These are phyloP conservation scores for Epithemia pelagica DNA, from an alignment of 108 stramenopile species.

Conservation along the genomic window DNA sequence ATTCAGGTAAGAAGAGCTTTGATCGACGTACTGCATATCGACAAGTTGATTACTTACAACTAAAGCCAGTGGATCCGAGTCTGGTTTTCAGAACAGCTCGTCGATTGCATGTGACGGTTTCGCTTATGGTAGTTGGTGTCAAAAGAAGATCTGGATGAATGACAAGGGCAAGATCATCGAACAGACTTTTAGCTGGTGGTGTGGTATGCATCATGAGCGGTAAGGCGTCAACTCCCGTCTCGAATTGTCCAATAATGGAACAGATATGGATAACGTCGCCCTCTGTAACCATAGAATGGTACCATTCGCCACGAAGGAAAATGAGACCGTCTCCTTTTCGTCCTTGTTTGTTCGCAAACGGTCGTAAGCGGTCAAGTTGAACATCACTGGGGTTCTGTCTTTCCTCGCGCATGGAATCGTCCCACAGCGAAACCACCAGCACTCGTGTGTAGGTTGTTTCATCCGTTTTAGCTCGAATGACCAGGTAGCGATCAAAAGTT, in stretches of 20 bases:
- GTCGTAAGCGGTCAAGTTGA: slow-evolving; percentile 2
- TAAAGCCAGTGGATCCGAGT: slow-evolving; percentile 63
- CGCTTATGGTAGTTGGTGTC: slow-evolving; percentile 70
- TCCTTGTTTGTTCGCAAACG: not conserved
- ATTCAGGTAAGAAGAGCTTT: not conserved
- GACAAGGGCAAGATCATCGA: slow-evolving; percentile 68
- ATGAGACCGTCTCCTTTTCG: slow-evolving; percentile 43
- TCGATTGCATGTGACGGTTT: slow-evolving; percentile 64
- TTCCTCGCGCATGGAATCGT: slow-evolving; percentile 21
- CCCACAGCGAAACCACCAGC: slow-evolving; percentile 50
- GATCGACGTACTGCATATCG: no score
- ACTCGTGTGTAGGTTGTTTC: slow-evolving; percentile 42
- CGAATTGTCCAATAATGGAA: slow-evolving; percentile 56
- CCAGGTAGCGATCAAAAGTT: slow-evolving; percentile 52
- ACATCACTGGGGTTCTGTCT: not conserved
- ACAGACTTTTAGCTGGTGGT: slow-evolving; percentile 38
- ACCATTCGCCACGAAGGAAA: slow-evolving; percentile 77
- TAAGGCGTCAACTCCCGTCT: slow-evolving; percentile 60
- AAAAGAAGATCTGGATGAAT: slow-evolving; percentile 80
- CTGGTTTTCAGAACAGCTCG: slow-evolving; percentile 63
- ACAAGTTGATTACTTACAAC: slow-evolving; percentile 20
- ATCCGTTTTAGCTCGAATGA: slow-evolving; percentile 45
- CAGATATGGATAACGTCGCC: slow-evolving; percentile 75
- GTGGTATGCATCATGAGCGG: slow-evolving; percentile 62
- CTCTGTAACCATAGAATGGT: slow-evolving; percentile 36